Evolutionary conservation across 345 rosid species (phyloP), one percentile per base, ranked within the genome.

Genomic region (Murraya paniculata): DNA sequence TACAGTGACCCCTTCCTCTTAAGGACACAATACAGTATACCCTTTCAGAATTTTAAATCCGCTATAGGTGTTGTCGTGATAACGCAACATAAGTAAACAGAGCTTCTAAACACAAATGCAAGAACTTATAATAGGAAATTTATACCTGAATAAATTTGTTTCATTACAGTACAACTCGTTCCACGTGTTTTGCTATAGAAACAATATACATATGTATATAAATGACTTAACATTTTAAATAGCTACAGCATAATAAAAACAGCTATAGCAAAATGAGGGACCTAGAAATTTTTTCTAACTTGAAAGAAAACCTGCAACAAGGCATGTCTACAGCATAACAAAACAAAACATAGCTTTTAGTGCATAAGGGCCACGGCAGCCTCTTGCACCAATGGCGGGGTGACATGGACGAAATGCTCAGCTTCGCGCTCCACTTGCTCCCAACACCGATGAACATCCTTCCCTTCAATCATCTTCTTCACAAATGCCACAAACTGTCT

Each of bases 381-480:
- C 84, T 91, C 98, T 58, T 91, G 89, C 5, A 92, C 96, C 27
- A 91, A 74, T 2, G 99, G 97, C 76, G 81, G 93, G 45, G 90
- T 92, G 0, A 89, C 86, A 39, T 88, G 88, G 69, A 96, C 99
- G 67, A 90, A 96, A 70, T 91, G 98, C 65, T 90, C 88, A 0
- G 97, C 97, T 80, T 94, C 99, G 68, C 99, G 84, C 87, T 96
- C 99, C n/a, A 92, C 89, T 82, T 96, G 84, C 83, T 96, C 99
- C 88, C 82, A 18, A 77, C 98, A 96, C 74, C 75, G 83, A 10
- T 79, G 60, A 0, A 82, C 80, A 70, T 78, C 85, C 84, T 86
- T 91, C 57, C 97, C 97, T 82, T 92, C 97, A 1, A 88, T 86
- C 99, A 96, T 96, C 88, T 89, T 93, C 94, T 92, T 93, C 81